Base-by-base conservation (phyloP, 1,284 basidiomycete species). In the Cryptococcus deneoformans region DNA sequence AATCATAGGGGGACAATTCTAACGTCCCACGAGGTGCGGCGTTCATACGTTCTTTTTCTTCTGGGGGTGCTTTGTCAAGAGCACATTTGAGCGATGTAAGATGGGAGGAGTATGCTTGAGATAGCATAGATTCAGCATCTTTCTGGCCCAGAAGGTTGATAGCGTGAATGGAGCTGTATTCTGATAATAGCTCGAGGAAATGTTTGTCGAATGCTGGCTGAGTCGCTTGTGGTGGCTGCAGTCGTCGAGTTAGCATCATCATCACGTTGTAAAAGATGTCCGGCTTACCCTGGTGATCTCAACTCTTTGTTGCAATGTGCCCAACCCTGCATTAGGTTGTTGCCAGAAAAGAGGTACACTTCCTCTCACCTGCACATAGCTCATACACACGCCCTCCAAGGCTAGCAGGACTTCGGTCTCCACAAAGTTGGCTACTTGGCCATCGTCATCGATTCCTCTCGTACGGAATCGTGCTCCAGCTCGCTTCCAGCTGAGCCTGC, bases 321-420 rank as follows among this genome's bases (percentile, higher is more conserved):
- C 89, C 46, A 92, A 74, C 2, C 71, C 77, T 49, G 67, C 58
- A 34, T 91, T 92, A 76, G 95, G 92, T 73, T 99, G 95, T 74
- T 98, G 93, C 95, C 95, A 99, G 72, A 98, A 99, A 58, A 98
- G 88, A 56, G 93, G 93, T 46, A 97, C 90, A 64, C 90, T 93
- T 58, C 96, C 95, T 61, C 95, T 86, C 44, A 95, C 85, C 82
- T 99, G 94, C 50, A 87, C 87, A 76, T 91, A 97, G 71, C 91
- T 93, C 73, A 92, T 86, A 71, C 85, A 88, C 64, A 90, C 84
- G 58, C 87, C 86, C 58, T 90, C 87, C 14, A 88, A 89, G 62
- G 87, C 87, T 72, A 98, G 85, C 50, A 97, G 82, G 0, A 89
- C 89, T 79, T 99, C 95, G 6, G 94, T 95, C 87, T 97, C 95